These are phyloP conservation scores for Microsporum canis DNA, from an alignment of 2,329 filamentous ascomycete species.

Conservation along the genomic window DNA sequence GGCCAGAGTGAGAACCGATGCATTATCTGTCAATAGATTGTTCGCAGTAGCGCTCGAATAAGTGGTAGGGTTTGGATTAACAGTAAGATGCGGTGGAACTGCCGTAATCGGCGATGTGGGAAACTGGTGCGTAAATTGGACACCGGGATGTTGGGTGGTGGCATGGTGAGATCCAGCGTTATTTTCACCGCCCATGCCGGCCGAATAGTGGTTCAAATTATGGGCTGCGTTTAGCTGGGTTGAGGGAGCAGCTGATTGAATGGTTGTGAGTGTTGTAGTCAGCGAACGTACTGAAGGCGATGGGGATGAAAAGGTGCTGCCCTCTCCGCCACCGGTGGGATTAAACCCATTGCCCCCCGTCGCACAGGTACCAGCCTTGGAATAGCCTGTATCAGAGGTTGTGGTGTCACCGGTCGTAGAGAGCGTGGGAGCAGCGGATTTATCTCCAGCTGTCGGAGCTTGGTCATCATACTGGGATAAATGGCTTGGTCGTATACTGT, in stretches of 20 bases:
- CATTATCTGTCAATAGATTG: slow-evolving; percentile 54
- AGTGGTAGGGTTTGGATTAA: slow-evolving; percentile 40
- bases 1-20: slow-evolving; percentile 53
- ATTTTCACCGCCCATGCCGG: slow-evolving; percentile 8
- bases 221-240: slow-evolving; percentile 32
- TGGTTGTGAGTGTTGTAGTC: slow-evolving; percentile 55
- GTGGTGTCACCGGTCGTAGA: slow-evolving; percentile 73
- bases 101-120: slow-evolving; percentile 49
- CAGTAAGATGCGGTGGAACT: slow-evolving; percentile 46
- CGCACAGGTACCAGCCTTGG: slow-evolving; percentile 70
- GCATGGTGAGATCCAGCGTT: slow-evolving; percentile 21
- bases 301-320: slow-evolving; percentile 55
- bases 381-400: slow-evolving; percentile 63
- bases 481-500: slow-evolving; percentile 40
- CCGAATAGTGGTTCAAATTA: slow-evolving; percentile 13
- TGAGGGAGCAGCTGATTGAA: slow-evolving; percentile 50
- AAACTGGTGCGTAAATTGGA: slow-evolving; percentile 51
- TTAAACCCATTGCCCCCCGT: slow-evolving; percentile 53
- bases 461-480: slow-evolving; percentile 49
- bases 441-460: slow-evolving; percentile 48
- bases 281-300: slow-evolving; percentile 54
- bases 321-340: slow-evolving; percentile 53
- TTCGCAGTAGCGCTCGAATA: slow-evolving; percentile 52
- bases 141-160: slow-evolving; percentile 25
- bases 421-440: slow-evolving; percentile 65